Evolutionary conservation across 139 green algal species (phyloP).

Genomic region (Chlamydomonas incerta): DNA sequence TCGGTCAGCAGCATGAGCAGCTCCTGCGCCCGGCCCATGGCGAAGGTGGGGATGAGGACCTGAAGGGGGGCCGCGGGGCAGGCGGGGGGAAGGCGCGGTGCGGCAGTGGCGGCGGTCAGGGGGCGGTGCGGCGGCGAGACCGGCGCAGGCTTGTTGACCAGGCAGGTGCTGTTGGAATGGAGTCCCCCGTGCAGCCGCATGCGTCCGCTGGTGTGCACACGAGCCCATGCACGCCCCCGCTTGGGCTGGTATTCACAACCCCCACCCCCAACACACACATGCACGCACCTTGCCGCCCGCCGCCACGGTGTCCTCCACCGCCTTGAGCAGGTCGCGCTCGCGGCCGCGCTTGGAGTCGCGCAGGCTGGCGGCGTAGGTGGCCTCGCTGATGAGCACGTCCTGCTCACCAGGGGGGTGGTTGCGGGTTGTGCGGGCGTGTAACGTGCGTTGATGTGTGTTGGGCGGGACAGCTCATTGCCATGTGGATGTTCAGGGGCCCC

Average conservation of each 20-base stretch:
- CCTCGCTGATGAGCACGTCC: constrained; percentile 80
- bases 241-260: too few relatives aligned
- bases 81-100: not conserved
- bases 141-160: too few relatives aligned
- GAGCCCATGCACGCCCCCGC: too few relatives aligned
- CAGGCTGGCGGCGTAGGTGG: constrained; percentile 81
- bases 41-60: constrained; percentile 70
- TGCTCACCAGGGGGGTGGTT: too few relatives aligned
- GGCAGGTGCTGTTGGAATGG: too few relatives aligned
- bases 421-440: too few relatives aligned
- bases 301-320: constrained; percentile 52
- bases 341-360: constrained; percentile 61
- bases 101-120: not conserved
- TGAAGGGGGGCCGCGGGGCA: not conserved
- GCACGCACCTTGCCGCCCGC: constrained; percentile 63
- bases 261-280: not conserved
- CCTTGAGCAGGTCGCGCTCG: constrained; percentile 69
- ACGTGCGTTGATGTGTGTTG: too few relatives aligned
- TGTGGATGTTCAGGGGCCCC: too few relatives aligned
- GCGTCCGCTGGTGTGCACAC: too few relatives aligned
- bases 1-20: constrained; percentile 82
- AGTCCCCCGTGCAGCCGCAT: too few relatives aligned
- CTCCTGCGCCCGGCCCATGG: constrained; percentile 74
- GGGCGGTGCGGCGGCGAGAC: too few relatives aligned
- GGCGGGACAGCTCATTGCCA: too few relatives aligned